Evolutionary conservation across 257 asterid genomes (phyloP).

Genomic region (Solanum lignicaule): DNA sequence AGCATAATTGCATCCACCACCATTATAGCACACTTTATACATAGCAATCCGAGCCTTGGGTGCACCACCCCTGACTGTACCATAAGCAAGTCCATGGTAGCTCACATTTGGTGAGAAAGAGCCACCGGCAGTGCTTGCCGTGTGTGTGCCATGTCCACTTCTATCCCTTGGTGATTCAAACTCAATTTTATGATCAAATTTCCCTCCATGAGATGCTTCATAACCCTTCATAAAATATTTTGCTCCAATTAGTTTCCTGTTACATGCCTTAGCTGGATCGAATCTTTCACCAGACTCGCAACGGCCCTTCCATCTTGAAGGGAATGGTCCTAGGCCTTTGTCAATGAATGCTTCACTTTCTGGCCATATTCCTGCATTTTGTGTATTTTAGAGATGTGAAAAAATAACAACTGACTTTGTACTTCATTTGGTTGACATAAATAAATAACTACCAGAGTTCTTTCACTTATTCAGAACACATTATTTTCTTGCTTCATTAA

Average conservation of each 20-base stretch:
- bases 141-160: slow-evolving; percentile 21
- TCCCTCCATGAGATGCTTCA: not conserved
- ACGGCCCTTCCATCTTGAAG: slow-evolving; percentile 29
- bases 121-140: slow-evolving; percentile 18
- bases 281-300: slow-evolving; percentile 16
- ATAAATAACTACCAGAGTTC: not conserved
- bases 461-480: not conserved
- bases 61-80: slow-evolving; percentile 29
- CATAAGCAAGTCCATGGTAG: slow-evolving; percentile 15
- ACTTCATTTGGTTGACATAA: not conserved
- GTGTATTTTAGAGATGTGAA: no score
- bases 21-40: slow-evolving; percentile 14
- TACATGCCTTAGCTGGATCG: slow-evolving; percentile 13
- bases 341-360: slow-evolving; percentile 23
- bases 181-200: not conserved
- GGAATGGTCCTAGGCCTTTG: slow-evolving; percentile 28
- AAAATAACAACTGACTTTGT: no score
- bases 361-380: slow-evolving; percentile 24
- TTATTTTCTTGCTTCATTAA: no score
- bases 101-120: slow-evolving; percentile 6
- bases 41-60: slow-evolving; percentile 29
- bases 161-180: slow-evolving; percentile 19
- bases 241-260: slow-evolving; percentile 35
- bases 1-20: not conserved
- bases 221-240: slow-evolving; percentile 19